Base-by-base conservation (phyloP, 1,284 basidiomycete genomes). In the Microbotryum scabiosae region DNA sequence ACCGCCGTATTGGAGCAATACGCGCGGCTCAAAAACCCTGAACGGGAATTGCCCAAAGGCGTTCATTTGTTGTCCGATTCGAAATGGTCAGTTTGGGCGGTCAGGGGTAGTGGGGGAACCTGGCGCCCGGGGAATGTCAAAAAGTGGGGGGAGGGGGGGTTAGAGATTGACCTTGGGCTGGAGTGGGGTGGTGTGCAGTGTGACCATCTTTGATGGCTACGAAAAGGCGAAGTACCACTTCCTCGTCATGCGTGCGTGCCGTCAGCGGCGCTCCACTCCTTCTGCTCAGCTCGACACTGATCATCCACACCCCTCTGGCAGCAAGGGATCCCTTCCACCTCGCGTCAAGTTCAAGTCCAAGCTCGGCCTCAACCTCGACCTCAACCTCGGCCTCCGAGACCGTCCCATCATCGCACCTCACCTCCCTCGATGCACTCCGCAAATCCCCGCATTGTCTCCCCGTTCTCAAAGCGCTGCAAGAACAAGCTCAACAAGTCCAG, bases 201-300 rank as follows among this genome's bases (percentile, higher is more conserved):
- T 92, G 47, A 87, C 86, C 4, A 81, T 97, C 56, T 90, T 85
- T 72, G 92, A 97, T 76, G 82, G 80, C 21, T 96, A 81, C 73
- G 88, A 88, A 8, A 97, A 97, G 67, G 74, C 71, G 1, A 65
- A 66, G 16, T 64, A 55, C 28, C 64, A 64, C 48, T 57, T 68
- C 20, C 54, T 69, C 16, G 51, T 62, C 23, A 49, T 64, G 32
- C 65, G 57, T 65, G 14, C 41, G 54, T 61, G 30, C 5, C 20
- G 43, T 32, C 30, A 63, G 51, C 60, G 8, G 51, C 60, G 8
- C 59, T 57, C 23, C 56, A 51, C 21, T 25, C 54, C 32, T 54
- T 43, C 46, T 56, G 36, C 12, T 55, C 51, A 50, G 41, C 30
- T 60, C 4, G 50, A 25, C 52, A 21, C 16, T 46, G 21, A 5